A percentile compares a stretch with the other conserved stretches of the same genome.
Evolutionary conservation across 148 eudicot genomes (phyloP).

Genomic region (Camellia lanceoleosa): DNA sequence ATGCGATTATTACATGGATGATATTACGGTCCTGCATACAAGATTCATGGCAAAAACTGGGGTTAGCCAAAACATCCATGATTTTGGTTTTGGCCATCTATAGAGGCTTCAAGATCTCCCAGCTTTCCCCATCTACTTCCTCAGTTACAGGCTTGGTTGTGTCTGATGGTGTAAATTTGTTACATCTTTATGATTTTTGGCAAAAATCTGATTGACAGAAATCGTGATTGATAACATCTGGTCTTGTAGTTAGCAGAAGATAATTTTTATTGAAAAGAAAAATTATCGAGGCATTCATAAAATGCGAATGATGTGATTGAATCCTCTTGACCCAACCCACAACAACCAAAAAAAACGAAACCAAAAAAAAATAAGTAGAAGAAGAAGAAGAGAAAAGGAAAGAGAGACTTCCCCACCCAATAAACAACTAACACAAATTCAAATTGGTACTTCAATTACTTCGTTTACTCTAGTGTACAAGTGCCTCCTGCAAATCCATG

Average conservation of each 20-base stretch:
- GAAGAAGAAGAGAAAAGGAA: neutral
- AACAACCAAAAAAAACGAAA: neutral
- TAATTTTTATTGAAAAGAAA: neutral
- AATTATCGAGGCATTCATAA: neutral
- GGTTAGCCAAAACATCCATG: conserved; percentile 7
- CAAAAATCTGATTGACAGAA: neutral
- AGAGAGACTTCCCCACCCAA: neutral
- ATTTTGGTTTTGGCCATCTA: conserved; percentile 3
- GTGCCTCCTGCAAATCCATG: conserved; percentile 89
- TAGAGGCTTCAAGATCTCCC: neutral
- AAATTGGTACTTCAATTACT: conserved; percentile 72
- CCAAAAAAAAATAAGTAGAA: too few species aligned
- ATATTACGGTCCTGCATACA: neutral
- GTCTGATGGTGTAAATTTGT: neutral
- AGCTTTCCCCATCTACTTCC: conserved; percentile 4
- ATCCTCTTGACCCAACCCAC: neutral
- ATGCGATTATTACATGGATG: neutral
- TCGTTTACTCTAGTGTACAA: conserved; percentile 63
- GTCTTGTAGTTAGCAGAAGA: neutral
- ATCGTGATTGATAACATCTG: neutral
- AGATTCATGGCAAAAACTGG: neutral
- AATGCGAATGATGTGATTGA: neutral
- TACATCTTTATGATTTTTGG: neutral
- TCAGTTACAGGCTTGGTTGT: neutral
- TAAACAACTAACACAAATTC: conserved; percentile 10